Evolutionary conservation across 2,329 filamentous ascomycete species (phyloP).

Genomic region (Talaromyces sp.): DNA sequence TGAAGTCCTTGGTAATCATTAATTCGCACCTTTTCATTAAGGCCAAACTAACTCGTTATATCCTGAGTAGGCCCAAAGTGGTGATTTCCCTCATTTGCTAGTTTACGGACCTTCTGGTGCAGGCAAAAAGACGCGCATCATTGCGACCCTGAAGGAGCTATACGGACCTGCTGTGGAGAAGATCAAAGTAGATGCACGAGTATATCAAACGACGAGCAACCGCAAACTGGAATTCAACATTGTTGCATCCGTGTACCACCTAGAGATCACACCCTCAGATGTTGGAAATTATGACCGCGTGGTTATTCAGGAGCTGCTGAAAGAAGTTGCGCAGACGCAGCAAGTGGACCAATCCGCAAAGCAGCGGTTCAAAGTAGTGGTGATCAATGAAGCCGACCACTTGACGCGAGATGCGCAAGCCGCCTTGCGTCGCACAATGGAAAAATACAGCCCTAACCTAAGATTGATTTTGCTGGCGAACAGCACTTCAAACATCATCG

Average conservation of each 20-base stretch:
- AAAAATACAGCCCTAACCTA: slow-evolving; percentile 96
- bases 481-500: slow-evolving; percentile 96
- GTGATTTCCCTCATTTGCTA: slow-evolving; percentile 95
- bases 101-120: slow-evolving; percentile 95
- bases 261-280: slow-evolving; percentile 96
- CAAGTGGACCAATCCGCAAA: slow-evolving; percentile 91
- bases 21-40: slow-evolving; percentile 20
- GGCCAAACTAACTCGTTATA: slow-evolving; percentile 11
- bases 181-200: slow-evolving; percentile 97
- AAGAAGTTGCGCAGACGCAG: slow-evolving; percentile 97
- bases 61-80: slow-evolving; percentile 73
- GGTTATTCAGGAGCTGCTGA: slow-evolving; percentile 89
- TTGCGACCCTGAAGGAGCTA: slow-evolving; percentile 89
- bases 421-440: slow-evolving; percentile 91
- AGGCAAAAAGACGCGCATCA: slow-evolving; percentile 95
- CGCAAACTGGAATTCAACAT: slow-evolving; percentile 99
- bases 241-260: slow-evolving; percentile 91
- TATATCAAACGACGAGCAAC: slow-evolving; percentile 92
- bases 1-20: slow-evolving; percentile 69
- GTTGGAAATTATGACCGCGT: slow-evolving; percentile 96
- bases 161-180: slow-evolving; percentile 98
- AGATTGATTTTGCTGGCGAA: slow-evolving; percentile 89
- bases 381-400: slow-evolving; percentile 98
- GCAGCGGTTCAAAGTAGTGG: slow-evolving; percentile 95
- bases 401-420: slow-evolving; percentile 92